Evolutionary conservation across 2,329 filamentous ascomycete genomes (phyloP), one percentile per base, ranked within the genome.

Genomic region (Cercospora canescens): DNA sequence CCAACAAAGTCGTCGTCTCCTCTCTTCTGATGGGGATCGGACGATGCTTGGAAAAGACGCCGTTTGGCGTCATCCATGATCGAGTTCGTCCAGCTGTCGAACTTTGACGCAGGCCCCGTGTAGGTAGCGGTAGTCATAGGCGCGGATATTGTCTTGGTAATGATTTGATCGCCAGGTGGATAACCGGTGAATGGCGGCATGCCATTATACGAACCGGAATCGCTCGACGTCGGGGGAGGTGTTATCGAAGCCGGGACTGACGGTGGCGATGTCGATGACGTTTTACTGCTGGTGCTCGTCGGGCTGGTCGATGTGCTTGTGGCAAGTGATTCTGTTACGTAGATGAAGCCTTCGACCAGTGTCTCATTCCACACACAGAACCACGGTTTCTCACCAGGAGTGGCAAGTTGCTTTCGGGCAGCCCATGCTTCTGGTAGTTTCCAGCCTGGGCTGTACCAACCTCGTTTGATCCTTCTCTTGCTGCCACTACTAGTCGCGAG

Each of bases 351-450:
- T 75, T 91, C 89, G 58, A 91, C 81, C 61, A 87, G 82, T 0
- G 89, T 91, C 14, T 82, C 80, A 73, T 91, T 91, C 88, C 88
- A 91, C 75, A 85, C 86, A 76, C 89, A 91, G 72, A 87, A 89
- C 88, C 88, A 91, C 2, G 88, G 88, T 65, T 82, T 83, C 37
- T 90, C 86, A 8, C 86, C 86, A n/a, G 83, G 81, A 63, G 80
- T 75, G 11, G 80, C 75, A 63, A 82, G 79, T 59, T 81, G 75
- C 68, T 82, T 79, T 41, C 80, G 80, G 64, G 79, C 26, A 11
- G 26, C 45, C 69, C 69, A 70, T 18, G 63, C 67, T 30, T 61
- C 39, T 21, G 69, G 64, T 12, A 70, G 14, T 14, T 32, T 26
- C 37, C 68, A 69, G 62, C 71, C 70, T 12, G 69, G 55, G 24